These are phyloP conservation scores for Hygrophoropsis aurantiaca DNA, from an alignment of 768 basidiomycete genomes.

Conservation along the genomic window DNA sequence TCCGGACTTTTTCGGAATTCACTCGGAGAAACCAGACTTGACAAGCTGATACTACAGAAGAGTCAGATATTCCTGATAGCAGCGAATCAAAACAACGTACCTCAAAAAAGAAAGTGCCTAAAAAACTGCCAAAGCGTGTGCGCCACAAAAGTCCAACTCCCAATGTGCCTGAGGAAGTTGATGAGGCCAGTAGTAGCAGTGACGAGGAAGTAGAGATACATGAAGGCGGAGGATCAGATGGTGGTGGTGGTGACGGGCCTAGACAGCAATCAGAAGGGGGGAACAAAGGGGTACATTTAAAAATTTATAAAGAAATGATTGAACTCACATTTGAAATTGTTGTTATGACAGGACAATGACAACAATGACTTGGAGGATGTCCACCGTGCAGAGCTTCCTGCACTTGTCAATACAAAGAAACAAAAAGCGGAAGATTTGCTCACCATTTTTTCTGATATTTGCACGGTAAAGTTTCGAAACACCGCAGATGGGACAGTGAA, in stretches of 20 bases:
- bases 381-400: background rate
- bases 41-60: no score
- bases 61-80: no score
- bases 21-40: no score
- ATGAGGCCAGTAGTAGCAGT: no score
- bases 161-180: background rate
- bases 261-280: background rate
- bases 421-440: conserved; percentile 1
- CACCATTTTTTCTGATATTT: background rate
- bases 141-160: no score
- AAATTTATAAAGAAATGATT: background rate
- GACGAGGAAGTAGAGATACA: background rate
- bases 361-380: background rate
- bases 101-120: background rate
- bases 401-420: background rate
- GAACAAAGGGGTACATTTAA: background rate
- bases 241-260: background rate
- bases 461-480: conserved; percentile 2
- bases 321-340: background rate
- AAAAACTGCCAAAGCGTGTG: background rate
- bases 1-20: no score
- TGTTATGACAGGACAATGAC: background rate
- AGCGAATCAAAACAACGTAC: background rate
- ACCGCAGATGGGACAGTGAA: background rate
- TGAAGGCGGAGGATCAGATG: background rate